Base-by-base conservation (phyloP, 768 basidiomycete species). In the Vararia minispora region DNA sequence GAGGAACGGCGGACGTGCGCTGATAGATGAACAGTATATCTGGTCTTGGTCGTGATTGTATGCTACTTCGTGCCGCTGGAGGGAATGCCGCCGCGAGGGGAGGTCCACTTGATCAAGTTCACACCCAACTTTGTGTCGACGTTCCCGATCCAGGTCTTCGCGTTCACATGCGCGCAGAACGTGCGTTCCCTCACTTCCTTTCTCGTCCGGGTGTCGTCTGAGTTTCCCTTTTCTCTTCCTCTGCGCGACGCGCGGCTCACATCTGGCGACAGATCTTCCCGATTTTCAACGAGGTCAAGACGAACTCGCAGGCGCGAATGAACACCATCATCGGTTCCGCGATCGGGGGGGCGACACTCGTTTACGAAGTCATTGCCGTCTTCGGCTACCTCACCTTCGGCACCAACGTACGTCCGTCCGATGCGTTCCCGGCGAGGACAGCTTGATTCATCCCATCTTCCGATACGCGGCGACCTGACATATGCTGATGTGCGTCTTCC, bases 381-480 rank as follows among this genome's bases (percentile, higher is more conserved):
- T 81, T 90, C 49, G 91, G 91, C 1, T 97, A 97, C 55, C 64
- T 97, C 37, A 95, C 92, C 0, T 97, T 97, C 58, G 92, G 92
- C 1, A 79, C 79, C 33, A 83, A 75, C 56, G 87, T 83, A 34
- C 35, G 69, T 56, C 17, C 6, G 18, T n/a, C 16, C 23, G n/a
- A n/a, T n/a, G n/a, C n/a, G n/a, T n/a, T n/a, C n/a, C n/a, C n/a
- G n/a, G 14, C 28, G n/a, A 28, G 28, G 14, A 28, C 14, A 14
- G 10, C 28, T 28, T 28, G 10, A 14, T 14, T 16, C 23, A 16
- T 22, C 12, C 28, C 18, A 12, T 33, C 30, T 13, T 4, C 9
- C 17, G 26, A 11, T n/a, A 12, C 3, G 17, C 24, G 16, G 9
- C 9, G 32, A 9, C 37, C 40, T 49, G 8, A 54, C 28, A 5